These are phyloP conservation scores for Colletotrichum lindemuthianum DNA, from an alignment of 2,329 filamentous ascomycete genomes.

Conservation along the genomic window DNA sequence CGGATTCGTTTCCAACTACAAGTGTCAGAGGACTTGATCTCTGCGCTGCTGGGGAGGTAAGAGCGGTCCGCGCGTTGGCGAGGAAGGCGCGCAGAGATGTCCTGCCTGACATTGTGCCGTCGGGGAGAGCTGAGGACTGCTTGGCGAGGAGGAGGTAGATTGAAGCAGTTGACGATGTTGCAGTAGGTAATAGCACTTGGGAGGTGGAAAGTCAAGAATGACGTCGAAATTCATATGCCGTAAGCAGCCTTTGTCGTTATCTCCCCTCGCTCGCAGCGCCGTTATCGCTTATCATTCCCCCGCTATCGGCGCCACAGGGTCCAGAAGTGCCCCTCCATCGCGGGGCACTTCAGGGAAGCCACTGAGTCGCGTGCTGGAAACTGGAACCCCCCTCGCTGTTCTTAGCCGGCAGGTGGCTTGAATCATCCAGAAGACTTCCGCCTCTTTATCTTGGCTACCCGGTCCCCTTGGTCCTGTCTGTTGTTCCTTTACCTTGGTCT, in stretches of 20 bases:
- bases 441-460: not conserved
- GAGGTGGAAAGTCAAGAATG: conserved; percentile 11
- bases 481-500: too few relatives aligned
- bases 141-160: not conserved
- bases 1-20: conserved; percentile 75
- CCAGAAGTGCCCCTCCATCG: conserved; percentile 4
- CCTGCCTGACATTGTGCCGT: conserved; percentile 43
- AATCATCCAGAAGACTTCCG: not conserved
- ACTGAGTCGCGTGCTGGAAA: conserved; percentile 1
- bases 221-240: conserved; percentile 15
- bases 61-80: conserved; percentile 56
- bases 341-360: conserved; percentile 3
- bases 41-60: conserved; percentile 56
- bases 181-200: too few relatives aligned
- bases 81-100: conserved; percentile 62
- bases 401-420: too few relatives aligned
- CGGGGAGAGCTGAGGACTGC: not conserved
- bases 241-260: conserved; percentile 21
- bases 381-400: too few relatives aligned
- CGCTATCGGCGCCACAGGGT: conserved; percentile 20
- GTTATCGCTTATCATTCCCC: conserved; percentile 25
- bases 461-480: not conserved
- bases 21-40: conserved; percentile 63
- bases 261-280: conserved; percentile 1
- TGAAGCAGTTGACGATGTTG: conserved; percentile 1